Evolutionary conservation across 1,284 basidiomycete genomes (phyloP).

Genomic region (Ustilago bromivora): DNA sequence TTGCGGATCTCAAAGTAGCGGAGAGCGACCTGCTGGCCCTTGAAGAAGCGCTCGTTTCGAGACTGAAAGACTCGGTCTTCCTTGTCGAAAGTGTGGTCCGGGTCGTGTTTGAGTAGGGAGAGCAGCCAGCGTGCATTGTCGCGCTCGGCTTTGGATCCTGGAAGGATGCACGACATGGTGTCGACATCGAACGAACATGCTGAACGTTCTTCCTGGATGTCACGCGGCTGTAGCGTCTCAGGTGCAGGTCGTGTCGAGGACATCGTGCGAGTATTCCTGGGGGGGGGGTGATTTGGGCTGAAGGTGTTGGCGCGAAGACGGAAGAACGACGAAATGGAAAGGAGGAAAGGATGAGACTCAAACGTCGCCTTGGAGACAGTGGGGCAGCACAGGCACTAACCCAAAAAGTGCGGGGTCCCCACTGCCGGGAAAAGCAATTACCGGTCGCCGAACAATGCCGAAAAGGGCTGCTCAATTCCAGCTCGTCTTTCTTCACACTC

Average conservation of each 20-base stretch:
- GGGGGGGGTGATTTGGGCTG: neutral
- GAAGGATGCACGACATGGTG: constrained; percentile 55
- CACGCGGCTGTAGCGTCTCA: constrained; percentile 49
- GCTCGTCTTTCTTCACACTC: neutral
- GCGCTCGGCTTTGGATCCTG: constrained; percentile 40
- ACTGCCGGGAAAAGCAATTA: constrained; percentile 6
- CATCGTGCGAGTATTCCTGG: constrained; percentile 9
- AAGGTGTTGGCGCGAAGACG: neutral
- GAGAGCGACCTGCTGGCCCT: constrained; percentile 52
- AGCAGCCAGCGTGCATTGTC: constrained; percentile 57
- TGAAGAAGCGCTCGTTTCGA: constrained; percentile 53
- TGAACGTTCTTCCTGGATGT: constrained; percentile 44
- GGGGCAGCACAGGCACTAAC: neutral
- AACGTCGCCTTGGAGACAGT: neutral
- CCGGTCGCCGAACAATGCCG: constrained; percentile 31
- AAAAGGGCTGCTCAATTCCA: constrained; percentile 3
- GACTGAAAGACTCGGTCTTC: constrained; percentile 53
- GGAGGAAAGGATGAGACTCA: neutral
- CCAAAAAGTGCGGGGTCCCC: constrained; percentile 10
- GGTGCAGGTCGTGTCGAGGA: constrained; percentile 38
- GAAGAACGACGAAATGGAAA: neutral
- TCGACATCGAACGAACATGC: constrained; percentile 55
- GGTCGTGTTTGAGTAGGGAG: constrained; percentile 47
- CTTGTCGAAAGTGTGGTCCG: constrained; percentile 56
- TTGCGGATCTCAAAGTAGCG: constrained; percentile 60